Evolutionary conservation across 192 early-diverging fungal species (phyloP), one percentile per base, ranked within the genome.

Genomic region (Coemansia sp.): DNA sequence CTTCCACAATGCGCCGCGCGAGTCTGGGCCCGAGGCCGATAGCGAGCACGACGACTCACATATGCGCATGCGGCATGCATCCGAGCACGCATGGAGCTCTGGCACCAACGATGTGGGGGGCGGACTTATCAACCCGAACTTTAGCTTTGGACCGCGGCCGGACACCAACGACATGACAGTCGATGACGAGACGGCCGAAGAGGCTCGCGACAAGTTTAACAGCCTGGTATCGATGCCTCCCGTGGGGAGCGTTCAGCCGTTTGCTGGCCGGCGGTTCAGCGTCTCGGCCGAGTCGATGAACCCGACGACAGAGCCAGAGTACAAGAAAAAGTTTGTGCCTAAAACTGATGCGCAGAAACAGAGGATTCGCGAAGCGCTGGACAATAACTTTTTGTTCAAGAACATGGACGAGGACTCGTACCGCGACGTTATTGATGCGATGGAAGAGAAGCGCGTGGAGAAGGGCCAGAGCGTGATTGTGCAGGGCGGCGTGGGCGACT

Each of bases 251-350:
- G 65, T 84, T 31, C 86, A 82, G 66, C 88, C 92, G 61, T 93
- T 94, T 74, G 85, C 92, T 11, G 92, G 89, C 8, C 89, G 95
- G 23, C 91, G 97, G 52, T 92, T 94, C 24, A 96, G 94, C 18
- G 94, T 98, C 67, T 90, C 87, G 34, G 95, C 97, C 20, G 95
- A 99, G 79, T 95, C 94, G 38, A 97, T 97, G 90, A 90, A 93
- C 17, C 97, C 97, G 9, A 86, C 90, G 12, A 70, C 74, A 2
- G 82, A 85, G 52, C 85, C 86, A 36, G 89, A 90, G 63, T 97
- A 88, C 71, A 85, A 88, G 21, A 94, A 94, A 68, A 85, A 88
- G 48, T 85, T 93, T 63, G 88, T 97, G 58, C 90, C 90, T 26
- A 99, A 99, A 77, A 85, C 92, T 2, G 84, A 84, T 9, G 90